These are phyloP conservation scores for Nemania sp. DNA, from an alignment of 2,329 filamentous ascomycete species.

Conservation along the genomic window DNA sequence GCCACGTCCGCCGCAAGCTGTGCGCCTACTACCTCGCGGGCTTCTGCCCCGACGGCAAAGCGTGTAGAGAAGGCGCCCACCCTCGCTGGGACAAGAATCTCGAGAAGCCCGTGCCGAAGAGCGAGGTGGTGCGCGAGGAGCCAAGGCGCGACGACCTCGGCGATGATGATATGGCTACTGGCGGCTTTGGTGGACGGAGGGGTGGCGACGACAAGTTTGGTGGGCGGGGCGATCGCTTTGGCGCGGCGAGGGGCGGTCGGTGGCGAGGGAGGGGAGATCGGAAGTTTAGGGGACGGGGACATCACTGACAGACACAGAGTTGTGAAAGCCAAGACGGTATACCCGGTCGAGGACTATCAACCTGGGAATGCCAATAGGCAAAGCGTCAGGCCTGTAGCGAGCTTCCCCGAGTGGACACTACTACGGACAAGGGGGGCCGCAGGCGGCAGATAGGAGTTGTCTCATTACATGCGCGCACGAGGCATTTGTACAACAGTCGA, in stretches of 20 bases:
- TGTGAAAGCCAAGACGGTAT: too few species aligned
- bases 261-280: constrained; percentile 40
- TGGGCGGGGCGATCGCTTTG: constrained; percentile 43
- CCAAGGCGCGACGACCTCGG: constrained; percentile 48
- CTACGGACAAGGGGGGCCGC: too few species aligned
- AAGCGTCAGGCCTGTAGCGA: too few species aligned
- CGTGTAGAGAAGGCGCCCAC: constrained; percentile 80
- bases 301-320: constrained; percentile 16
- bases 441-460: too few species aligned
- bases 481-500: background rate
- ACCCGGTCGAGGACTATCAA: too few species aligned
- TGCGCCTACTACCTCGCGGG: constrained; percentile 89
- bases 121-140: constrained; percentile 61
- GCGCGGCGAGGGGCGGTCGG: constrained; percentile 35
- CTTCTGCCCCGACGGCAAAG: constrained; percentile 83
- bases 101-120: constrained; percentile 73
- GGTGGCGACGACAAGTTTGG: constrained; percentile 37
- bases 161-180: constrained; percentile 41
- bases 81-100: constrained; percentile 78
- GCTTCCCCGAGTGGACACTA: too few species aligned
- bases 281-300: constrained; percentile 33
- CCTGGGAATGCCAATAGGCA: too few species aligned
- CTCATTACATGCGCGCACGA: too few species aligned
- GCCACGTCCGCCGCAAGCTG: constrained; percentile 79
- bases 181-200: constrained; percentile 35